A percentile compares a stretch with the other conserved stretches of the same genome.
phyloP scores from a whole-genome alignment of 805 yeast species.

The Grigorovia transvaalensis region DNA sequence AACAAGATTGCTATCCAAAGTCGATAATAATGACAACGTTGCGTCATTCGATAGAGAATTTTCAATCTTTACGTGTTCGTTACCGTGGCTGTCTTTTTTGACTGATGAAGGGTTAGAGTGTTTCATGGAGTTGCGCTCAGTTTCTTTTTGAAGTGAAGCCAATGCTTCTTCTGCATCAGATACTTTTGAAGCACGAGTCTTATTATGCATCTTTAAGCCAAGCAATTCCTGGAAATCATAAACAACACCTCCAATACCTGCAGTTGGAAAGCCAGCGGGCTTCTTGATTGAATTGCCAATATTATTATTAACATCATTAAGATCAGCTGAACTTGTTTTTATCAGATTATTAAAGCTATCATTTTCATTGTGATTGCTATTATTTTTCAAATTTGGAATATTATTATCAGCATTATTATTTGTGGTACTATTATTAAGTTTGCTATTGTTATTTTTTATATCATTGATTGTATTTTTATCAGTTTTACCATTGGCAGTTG shows the following conservation, averaged over 20 bases:
- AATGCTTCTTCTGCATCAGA: constrained; percentile 23
- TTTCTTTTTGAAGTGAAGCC: constrained; percentile 25
- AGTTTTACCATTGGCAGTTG: background rate
- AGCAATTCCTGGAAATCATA: constrained; percentile 25
- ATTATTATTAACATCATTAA: constrained; percentile 5
- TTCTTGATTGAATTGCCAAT: background rate
- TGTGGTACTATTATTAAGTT: constrained; percentile 2
- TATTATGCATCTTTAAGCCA: constrained; percentile 14
- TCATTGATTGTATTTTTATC: constrained; percentile 3
- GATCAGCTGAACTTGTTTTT: constrained; percentile 15
- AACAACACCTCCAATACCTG: constrained; percentile 26
- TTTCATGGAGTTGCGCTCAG: constrained; percentile 4
- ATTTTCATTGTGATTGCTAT: background rate
- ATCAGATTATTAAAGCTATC: constrained; percentile 4
- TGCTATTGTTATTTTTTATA: constrained; percentile 4
- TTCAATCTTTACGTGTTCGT: background rate
- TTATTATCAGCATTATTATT: constrained; percentile 2
- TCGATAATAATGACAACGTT: constrained; percentile 2
- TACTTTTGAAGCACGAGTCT: constrained; percentile 12
- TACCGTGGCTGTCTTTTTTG: background rate
- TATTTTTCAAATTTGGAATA: constrained; percentile 5
- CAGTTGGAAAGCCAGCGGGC: constrained; percentile 13
- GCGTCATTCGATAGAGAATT: background rate
- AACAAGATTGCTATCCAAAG: background rate
- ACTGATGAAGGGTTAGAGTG: background rate